Percentiles rank a stretch among this genome's conserved stretches.
phyloP scores from a whole-genome alignment of 768 basidiomycete species.

The Boletus pseudo-olivaceus region DNA sequence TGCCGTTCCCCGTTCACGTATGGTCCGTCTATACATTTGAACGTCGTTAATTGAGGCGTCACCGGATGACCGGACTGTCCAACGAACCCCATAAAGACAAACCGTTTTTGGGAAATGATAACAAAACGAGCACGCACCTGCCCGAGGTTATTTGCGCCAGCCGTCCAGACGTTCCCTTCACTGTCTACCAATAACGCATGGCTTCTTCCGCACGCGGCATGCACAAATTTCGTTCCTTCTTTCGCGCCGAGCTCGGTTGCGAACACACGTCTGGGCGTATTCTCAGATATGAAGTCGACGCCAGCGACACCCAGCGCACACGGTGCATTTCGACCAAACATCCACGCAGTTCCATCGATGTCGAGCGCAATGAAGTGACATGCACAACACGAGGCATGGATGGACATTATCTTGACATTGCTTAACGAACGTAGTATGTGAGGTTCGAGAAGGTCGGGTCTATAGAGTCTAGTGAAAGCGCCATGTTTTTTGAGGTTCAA shows the following conservation, averaged over 20 bases:
- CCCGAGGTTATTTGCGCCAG: constrained; percentile 76
- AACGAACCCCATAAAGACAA: not conserved
- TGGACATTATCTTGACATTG: constrained; percentile 68
- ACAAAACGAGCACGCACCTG: constrained; percentile 50
- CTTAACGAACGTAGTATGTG: constrained; percentile 85
- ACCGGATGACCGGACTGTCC: constrained; percentile 67
- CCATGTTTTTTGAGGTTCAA: not conserved
- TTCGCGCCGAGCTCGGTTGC: constrained; percentile 60
- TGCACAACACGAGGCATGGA: constrained; percentile 72
- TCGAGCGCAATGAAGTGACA: constrained; percentile 79
- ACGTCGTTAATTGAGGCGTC: constrained; percentile 61
- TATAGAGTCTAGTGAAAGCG: constrained; percentile 27
- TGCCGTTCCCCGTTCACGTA: constrained; percentile 58
- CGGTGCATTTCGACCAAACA: constrained; percentile 83
- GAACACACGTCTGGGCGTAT: constrained; percentile 60
- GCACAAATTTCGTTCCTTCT: constrained; percentile 59
- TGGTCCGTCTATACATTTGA: constrained; percentile 61
- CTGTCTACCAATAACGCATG: constrained; percentile 83
- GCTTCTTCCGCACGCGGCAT: constrained; percentile 79
- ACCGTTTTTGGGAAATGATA: not conserved
- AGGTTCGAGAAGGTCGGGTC: constrained; percentile 84
- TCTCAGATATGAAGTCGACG: constrained; percentile 65
- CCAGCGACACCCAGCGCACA: constrained; percentile 60
- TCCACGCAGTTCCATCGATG: constrained; percentile 75
- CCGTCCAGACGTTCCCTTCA: constrained; percentile 79